Percentiles rank a stretch among this genome's conserved stretches.
Conservation (phyloP, 192 early-diverging fungal genomes). For the Thoreauomyces humboldtii region DNA sequence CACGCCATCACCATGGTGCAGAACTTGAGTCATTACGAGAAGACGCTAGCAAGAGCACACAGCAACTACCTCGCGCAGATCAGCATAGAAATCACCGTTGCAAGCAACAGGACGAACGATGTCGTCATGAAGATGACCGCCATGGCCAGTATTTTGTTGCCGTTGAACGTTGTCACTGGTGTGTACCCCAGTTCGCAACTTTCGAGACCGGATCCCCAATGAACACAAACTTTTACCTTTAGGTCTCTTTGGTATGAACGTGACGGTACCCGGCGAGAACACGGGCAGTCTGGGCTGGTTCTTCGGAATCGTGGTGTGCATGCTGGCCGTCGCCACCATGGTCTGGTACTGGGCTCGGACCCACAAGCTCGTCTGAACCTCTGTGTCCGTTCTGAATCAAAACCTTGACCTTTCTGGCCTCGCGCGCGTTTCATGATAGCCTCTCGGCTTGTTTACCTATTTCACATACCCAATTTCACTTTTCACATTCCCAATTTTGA, state of each 20-base stretch:
- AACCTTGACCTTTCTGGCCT: too few relatives aligned
- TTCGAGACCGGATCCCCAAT: too few relatives aligned
- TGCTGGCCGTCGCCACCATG: constrained; percentile 26
- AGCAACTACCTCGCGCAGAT: constrained; percentile 81
- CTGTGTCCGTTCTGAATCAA: too few relatives aligned
- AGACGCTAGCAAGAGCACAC: constrained; percentile 69
- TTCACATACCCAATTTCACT: too few relatives aligned
- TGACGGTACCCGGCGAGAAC: constrained; percentile 28
- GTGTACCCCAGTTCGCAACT: background rate
- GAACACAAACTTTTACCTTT: background rate
- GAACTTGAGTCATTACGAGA: constrained; percentile 69
- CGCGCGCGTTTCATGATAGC: too few relatives aligned
- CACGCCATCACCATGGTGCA: constrained; percentile 73
- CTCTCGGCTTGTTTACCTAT: too few relatives aligned
- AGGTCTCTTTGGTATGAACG: constrained; percentile 24
- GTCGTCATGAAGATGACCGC: constrained; percentile 87
- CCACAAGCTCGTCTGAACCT: constrained; percentile 19
- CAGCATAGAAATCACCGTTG: constrained; percentile 64
- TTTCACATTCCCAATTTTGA: too few relatives aligned
- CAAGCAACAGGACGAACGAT: constrained; percentile 78
- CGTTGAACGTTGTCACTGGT: constrained; percentile 87
- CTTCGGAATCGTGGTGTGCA: constrained; percentile 34
- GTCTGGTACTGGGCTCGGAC: constrained; percentile 19
- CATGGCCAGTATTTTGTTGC: constrained; percentile 84
- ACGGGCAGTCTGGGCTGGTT: constrained; percentile 36